Conservation (phyloP, 306 rosid genomes). For the Vigna reflexopilosa region DNA sequence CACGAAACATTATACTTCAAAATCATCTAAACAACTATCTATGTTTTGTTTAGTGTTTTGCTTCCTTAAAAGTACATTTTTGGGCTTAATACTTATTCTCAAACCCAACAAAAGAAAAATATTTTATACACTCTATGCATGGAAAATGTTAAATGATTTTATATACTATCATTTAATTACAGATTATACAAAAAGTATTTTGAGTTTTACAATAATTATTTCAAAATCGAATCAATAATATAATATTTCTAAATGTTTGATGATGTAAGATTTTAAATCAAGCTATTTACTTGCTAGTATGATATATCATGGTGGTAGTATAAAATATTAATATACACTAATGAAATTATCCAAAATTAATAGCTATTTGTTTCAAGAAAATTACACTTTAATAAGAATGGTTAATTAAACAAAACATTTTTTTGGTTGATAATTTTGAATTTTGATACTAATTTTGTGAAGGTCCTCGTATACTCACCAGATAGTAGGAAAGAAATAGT, state of each 20-base stretch:
- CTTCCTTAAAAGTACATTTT: neutral
- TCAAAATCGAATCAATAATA: no score
- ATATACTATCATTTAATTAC: no score
- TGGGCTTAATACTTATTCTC: no score
- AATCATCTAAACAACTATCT: neutral
- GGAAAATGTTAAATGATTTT: no score
- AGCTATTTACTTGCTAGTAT: neutral
- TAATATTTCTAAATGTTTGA: no score
- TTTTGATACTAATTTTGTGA: neutral
- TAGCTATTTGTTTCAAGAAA: neutral
- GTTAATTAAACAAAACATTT: neutral
- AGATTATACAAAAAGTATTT: no score
- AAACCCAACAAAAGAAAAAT: no score
- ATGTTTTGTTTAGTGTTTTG: neutral
- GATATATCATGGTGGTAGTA: neutral
- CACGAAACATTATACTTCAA: neutral
- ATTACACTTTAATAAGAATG: neutral
- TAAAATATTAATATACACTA: neutral
- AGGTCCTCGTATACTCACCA: constrained; percentile 24
- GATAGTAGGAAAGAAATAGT: neutral
- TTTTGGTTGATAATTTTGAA: neutral
- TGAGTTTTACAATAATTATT: no score
- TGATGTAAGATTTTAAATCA: no score
- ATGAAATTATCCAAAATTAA: no score
- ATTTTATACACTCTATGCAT: no score